Evolutionary conservation across 2,329 filamentous ascomycete genomes (phyloP), one percentile per base, ranked within the genome.

Genomic region (Aspergillus sp.): DNA sequence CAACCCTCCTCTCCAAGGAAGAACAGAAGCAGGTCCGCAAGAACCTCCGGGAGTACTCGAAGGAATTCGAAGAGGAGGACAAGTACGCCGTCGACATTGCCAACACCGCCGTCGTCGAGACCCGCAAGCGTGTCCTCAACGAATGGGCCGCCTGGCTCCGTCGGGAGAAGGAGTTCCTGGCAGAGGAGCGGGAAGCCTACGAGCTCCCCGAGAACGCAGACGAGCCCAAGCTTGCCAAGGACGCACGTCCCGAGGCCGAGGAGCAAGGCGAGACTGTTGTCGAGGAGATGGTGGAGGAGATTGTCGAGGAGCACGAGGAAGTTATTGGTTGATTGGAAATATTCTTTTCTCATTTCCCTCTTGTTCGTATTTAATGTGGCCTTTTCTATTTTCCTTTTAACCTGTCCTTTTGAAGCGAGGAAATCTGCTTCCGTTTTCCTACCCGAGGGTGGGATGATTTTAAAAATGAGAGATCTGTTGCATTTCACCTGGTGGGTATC

Each of bases 21-120:
- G 91, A 98, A 77, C 93, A 97, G 77, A 95, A 96, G 79, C 81
- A 86, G 63, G 88, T 97, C 63, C 91, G 94, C 76, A 96, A 95
- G 82, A 98, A 96, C 74, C 84, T 98, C 47, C 88, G 91, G 59
- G 93, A 97, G 72, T 98, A 96, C 82, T 89, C 85, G 69, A 88
- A 88, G 66, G 78, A 87, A 56, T 98, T 98, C 69, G 93, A 98
- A 60, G 89, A 95, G 73, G 86, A 95, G 68, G 94, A 98, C 71
- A 82, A 86, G 55, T 90, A 94, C 66, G 90, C 91, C 65, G 90
- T 90, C 65, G 91, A 90, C 53, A 91, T 89, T 48, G 93, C 91
- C 60, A 93, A 97, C 74, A 83, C 90, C 62, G 91, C 90, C 32
- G 90, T 98, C 44, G 86, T 98, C 53, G 91, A 97, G 72, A 84